Conservation (phyloP, 805 yeast species). For the Saccharomycopsis sp. region DNA sequence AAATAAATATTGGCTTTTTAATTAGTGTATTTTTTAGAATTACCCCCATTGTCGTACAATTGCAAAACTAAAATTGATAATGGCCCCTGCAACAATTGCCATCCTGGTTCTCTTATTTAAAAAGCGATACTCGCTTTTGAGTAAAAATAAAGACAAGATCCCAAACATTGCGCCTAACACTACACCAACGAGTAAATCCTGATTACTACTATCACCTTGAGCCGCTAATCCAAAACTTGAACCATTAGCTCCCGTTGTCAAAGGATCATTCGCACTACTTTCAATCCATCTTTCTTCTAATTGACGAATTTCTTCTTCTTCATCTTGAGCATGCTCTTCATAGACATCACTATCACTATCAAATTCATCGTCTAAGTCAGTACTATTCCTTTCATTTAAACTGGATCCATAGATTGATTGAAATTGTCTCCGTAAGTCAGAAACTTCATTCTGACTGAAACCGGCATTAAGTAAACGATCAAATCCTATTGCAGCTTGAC, state of each 20-base stretch:
- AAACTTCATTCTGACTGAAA: slow-evolving; percentile 70
- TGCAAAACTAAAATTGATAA: slow-evolving; percentile 63
- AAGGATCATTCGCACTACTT: slow-evolving; percentile 51
- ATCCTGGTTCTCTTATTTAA: slow-evolving; percentile 57
- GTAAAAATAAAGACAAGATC: slow-evolving; percentile 54
- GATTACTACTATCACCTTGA: slow-evolving; percentile 36
- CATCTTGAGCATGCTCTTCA: slow-evolving; percentile 26
- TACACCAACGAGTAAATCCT: slow-evolving; percentile 64
- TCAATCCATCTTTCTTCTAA: slow-evolving; percentile 88
- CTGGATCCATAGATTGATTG: slow-evolving; percentile 53
- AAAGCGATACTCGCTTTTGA: slow-evolving; percentile 48
- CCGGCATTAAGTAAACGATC: slow-evolving; percentile 81
- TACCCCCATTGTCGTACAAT: slow-evolving; percentile 34
- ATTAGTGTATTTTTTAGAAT: too few species aligned
- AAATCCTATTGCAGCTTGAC: slow-evolving; percentile 75
- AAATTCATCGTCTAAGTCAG: slow-evolving; percentile 19
- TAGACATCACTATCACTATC: slow-evolving; percentile 23
- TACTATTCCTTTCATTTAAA: background rate
- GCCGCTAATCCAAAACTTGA: slow-evolving; percentile 23
- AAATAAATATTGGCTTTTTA: too few species aligned
- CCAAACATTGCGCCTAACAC: slow-evolving; percentile 74
- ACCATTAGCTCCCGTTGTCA: slow-evolving; percentile 34
- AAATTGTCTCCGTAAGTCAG: slow-evolving; percentile 68
- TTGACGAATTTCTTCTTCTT: slow-evolving; percentile 41
- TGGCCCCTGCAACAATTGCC: slow-evolving; percentile 66